A percentile compares a stretch with the other conserved stretches of the same genome.
Conservation (phyloP, 306 rosid species). For the Hylodesmum podocarpum region DNA sequence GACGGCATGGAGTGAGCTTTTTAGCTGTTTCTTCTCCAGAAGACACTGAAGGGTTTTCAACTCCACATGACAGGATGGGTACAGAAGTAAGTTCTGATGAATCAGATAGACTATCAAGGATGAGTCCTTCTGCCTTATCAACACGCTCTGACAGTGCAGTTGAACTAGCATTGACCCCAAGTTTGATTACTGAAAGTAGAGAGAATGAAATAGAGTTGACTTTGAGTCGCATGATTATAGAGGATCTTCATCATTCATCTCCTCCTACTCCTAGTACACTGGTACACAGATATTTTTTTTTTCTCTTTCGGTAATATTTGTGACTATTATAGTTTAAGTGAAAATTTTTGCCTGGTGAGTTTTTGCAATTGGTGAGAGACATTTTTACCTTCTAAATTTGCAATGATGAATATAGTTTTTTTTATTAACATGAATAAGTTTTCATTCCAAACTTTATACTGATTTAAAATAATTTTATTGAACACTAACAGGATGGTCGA, state of each 20-base stretch:
- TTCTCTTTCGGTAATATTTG: conserved; percentile 3
- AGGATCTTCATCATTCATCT: conserved; percentile 45
- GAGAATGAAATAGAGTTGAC: conserved; percentile 40
- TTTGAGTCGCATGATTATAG: conserved; percentile 29
- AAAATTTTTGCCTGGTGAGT: background rate
- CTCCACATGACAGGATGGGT: conserved; percentile 26
- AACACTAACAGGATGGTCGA: conserved; percentile 69
- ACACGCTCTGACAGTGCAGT: conserved; percentile 47
- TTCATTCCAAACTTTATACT: background rate
- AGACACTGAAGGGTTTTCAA: conserved; percentile 39
- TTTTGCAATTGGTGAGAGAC: conserved; percentile 23
- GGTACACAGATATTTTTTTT: conserved; percentile 36
- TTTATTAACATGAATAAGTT: too few relatives aligned
- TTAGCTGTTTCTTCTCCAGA: conserved; percentile 42
- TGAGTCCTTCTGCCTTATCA: conserved; percentile 57
- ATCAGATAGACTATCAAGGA: conserved; percentile 36
- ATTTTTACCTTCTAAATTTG: background rate
- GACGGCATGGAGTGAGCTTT: conserved; percentile 28
- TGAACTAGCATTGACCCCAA: conserved; percentile 42
- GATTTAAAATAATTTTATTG: conserved; percentile 25
- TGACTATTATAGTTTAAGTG: background rate
- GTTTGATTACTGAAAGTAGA: conserved; percentile 38
- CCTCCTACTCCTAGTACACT: conserved; percentile 69
- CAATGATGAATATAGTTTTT: background rate
- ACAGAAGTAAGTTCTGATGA: conserved; percentile 38